phyloP scores from a whole-genome alignment of 2,329 filamentous ascomycete species.

The Aspergillus sp. region DNA sequence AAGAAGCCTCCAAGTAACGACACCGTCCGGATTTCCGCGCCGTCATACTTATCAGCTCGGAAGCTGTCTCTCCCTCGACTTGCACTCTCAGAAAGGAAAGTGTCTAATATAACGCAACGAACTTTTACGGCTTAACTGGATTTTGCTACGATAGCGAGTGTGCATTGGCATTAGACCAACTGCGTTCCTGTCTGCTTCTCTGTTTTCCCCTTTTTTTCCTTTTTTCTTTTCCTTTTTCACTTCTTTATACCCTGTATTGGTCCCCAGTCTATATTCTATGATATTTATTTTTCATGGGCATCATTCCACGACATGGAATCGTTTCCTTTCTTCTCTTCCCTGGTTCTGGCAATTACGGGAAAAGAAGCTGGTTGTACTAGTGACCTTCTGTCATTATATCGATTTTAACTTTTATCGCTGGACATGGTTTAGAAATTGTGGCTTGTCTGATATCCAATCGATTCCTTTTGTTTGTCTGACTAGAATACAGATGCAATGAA shows the following conservation, averaged over 20 bases:
- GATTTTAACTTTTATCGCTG: too few relatives aligned
- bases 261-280: neutral
- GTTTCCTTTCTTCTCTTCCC: constrained; percentile 1
- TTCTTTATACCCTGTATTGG: constrained; percentile 3
- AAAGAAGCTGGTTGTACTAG: neutral
- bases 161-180: neutral
- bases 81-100: constrained; percentile 7
- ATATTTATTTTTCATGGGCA: too few relatives aligned
- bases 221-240: constrained; percentile 5
- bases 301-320: too few relatives aligned
- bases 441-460: too few relatives aligned
- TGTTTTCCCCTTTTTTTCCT: constrained; percentile 3
- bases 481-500: too few relatives aligned
- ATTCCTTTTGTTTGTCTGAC: too few relatives aligned
- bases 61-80: constrained; percentile 4
- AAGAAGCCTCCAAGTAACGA: constrained; percentile 18
- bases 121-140: constrained; percentile 24
- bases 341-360: neutral
- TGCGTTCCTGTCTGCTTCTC: constrained; percentile 3
- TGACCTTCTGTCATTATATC: too few relatives aligned
- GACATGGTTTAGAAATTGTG: too few relatives aligned
- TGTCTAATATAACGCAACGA: constrained; percentile 13
- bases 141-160: constrained; percentile 15
- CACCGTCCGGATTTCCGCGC: constrained; percentile 17
- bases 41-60: constrained; percentile 2